Evolutionary conservation across 2,329 filamentous ascomycete genomes (phyloP).

Genomic region (Monosporascus sp.): DNA sequence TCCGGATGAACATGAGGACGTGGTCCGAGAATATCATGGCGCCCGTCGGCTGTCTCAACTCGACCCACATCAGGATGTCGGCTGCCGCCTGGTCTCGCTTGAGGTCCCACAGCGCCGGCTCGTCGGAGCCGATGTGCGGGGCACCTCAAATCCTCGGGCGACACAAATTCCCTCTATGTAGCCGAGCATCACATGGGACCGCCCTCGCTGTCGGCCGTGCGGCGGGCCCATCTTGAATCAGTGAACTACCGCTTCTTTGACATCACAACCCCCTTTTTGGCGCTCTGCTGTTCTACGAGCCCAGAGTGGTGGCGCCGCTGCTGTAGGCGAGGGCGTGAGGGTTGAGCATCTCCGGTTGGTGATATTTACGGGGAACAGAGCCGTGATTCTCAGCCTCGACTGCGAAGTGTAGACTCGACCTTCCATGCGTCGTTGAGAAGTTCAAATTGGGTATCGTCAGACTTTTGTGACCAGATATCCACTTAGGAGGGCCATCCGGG

Average conservation of each 20-base stretch:
- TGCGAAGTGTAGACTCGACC: slow-evolving; percentile 29
- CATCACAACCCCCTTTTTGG: slow-evolving; percentile 13
- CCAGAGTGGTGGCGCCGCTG: slow-evolving; percentile 58
- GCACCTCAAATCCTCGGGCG: slow-evolving; percentile 79
- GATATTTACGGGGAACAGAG: slow-evolving; percentile 69
- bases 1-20: slow-evolving; percentile 57
- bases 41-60: slow-evolving; percentile 64
- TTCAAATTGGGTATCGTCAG: not conserved
- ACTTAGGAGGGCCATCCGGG: too few relatives aligned
- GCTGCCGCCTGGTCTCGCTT: slow-evolving; percentile 62
- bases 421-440: not conserved
- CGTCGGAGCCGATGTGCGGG: slow-evolving; percentile 71
- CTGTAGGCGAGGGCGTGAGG: slow-evolving; percentile 71
- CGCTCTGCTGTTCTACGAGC: slow-evolving; percentile 65
- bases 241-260: slow-evolving; percentile 68
- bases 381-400: slow-evolving; percentile 48
- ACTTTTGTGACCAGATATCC: too few relatives aligned
- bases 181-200: slow-evolving; percentile 41
- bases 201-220: slow-evolving; percentile 67
- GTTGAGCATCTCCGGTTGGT: slow-evolving; percentile 83
- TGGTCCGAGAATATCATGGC: slow-evolving; percentile 56
- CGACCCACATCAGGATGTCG: slow-evolving; percentile 73
- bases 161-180: slow-evolving; percentile 52
- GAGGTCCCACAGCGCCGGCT: slow-evolving; percentile 65
- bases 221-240: slow-evolving; percentile 88